Evolutionary conservation across 1,284 basidiomycete genomes (phyloP).

Genomic region (Ustilago hordei): DNA sequence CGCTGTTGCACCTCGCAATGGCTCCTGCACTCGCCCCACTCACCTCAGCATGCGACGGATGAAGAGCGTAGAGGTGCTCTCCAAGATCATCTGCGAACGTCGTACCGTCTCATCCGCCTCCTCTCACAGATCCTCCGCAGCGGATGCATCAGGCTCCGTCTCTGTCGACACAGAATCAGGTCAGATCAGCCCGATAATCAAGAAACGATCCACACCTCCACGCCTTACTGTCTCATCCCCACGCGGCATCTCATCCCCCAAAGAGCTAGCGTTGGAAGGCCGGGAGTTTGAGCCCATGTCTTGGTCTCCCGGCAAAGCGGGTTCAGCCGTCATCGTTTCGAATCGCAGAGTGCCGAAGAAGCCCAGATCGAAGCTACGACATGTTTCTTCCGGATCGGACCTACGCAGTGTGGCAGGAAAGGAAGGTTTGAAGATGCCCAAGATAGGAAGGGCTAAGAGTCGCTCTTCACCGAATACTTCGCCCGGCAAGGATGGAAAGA

Average conservation of each 20-base stretch:
- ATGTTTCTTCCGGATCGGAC: constrained; percentile 25
- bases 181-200: constrained; percentile 30
- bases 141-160: background rate
- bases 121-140: background rate
- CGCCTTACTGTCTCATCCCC: constrained; percentile 49
- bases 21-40: constrained; percentile 36
- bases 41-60: constrained; percentile 46
- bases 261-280: constrained; percentile 39
- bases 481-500: constrained; percentile 3
- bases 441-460: constrained; percentile 13
- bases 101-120: constrained; percentile 14
- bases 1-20: constrained; percentile 46
- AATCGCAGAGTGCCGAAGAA: constrained; percentile 34
- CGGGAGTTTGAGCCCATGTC: constrained; percentile 48
- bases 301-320: constrained; percentile 35
- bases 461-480: constrained; percentile 1
- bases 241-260: constrained; percentile 47
- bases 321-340: constrained; percentile 24
- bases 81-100: constrained; percentile 40
- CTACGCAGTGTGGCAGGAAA: constrained; percentile 11
- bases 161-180: constrained; percentile 15
- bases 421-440: constrained; percentile 30
- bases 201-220: constrained; percentile 38
- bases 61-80: constrained; percentile 52
- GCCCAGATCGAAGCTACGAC: constrained; percentile 26